phyloP scores from a whole-genome alignment of 139 green algal species.

The Haematococcus lacustris region DNA sequence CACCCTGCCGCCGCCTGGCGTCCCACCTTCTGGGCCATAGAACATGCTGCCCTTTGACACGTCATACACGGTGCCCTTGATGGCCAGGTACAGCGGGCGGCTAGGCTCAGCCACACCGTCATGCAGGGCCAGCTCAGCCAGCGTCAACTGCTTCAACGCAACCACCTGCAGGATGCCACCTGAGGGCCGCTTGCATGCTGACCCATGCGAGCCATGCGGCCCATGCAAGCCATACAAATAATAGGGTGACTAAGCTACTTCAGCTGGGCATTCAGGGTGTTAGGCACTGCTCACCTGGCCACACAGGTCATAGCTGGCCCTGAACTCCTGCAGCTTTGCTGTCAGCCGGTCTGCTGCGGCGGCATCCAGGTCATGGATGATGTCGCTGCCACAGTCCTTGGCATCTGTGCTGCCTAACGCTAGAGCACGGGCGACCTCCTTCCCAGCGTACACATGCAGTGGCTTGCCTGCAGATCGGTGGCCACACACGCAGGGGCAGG shows the following conservation, averaged over 20 bases:
- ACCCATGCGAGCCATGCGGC: not conserved
- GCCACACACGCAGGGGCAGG: not conserved
- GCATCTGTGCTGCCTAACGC: constrained; percentile 37
- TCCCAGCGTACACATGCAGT: constrained; percentile 47
- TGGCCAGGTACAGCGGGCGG: constrained; percentile 63
- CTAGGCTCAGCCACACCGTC: constrained; percentile 39
- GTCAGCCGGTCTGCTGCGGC: constrained; percentile 40
- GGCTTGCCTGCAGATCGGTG: constrained; percentile 35
- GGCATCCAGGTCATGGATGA: constrained; percentile 22
- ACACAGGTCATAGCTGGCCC: constrained; percentile 42
- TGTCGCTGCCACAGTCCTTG: constrained; percentile 15
- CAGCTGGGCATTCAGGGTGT: no score
- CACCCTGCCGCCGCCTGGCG: no score
- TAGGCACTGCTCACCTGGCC: constrained; percentile 50
- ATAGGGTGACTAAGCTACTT: no score
- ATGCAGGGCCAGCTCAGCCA: constrained; percentile 52
- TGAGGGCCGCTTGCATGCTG: no score
- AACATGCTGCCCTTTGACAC: constrained; percentile 61
- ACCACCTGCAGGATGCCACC: constrained; percentile 45
- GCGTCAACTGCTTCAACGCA: constrained; percentile 41
- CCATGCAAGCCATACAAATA: not conserved
- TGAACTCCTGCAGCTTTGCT: constrained; percentile 44
- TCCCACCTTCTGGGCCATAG: constrained; percentile 73
- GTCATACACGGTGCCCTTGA: constrained; percentile 70
- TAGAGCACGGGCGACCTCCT: constrained; percentile 54